phyloP scores from a whole-genome alignment of 805 yeast genomes.

The Suhomyces prunicola region DNA sequence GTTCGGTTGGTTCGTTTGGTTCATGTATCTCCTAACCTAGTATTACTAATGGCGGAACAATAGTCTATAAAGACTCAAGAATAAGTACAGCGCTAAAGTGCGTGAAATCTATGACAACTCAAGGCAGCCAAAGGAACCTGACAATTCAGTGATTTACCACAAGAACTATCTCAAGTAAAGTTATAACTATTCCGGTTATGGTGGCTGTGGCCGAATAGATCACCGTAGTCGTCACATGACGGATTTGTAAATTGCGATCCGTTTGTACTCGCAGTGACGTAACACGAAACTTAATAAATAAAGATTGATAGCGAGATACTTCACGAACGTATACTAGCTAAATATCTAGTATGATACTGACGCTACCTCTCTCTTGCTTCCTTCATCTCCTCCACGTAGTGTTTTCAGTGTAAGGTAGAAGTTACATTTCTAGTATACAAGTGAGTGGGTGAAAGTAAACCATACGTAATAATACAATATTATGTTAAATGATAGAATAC shows the following conservation, averaged over 20 bases:
- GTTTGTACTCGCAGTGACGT: not conserved
- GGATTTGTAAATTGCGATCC: not conserved
- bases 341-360: too few relatives aligned
- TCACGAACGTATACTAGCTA: too few relatives aligned
- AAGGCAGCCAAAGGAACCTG: not conserved
- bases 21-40: not conserved
- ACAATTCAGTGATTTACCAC: not conserved
- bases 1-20: not conserved
- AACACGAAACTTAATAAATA: too few relatives aligned
- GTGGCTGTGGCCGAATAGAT: not conserved
- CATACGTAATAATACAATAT: too few relatives aligned
- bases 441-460: too few relatives aligned
- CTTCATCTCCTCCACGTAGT: too few relatives aligned
- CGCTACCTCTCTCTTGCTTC: too few relatives aligned
- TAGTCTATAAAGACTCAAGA: not conserved
- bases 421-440: too few relatives aligned
- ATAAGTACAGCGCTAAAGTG: not conserved
- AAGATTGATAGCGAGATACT: too few relatives aligned
- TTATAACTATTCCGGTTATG: not conserved
- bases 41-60: not conserved
- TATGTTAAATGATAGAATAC: too few relatives aligned
- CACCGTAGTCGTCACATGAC: not conserved
- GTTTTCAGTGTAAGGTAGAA: too few relatives aligned
- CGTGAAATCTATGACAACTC: not conserved
- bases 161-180: not conserved